Evolutionary conservation across 2,329 filamentous ascomycete genomes (phyloP).

Genomic region (Aspergillus neoniger): DNA sequence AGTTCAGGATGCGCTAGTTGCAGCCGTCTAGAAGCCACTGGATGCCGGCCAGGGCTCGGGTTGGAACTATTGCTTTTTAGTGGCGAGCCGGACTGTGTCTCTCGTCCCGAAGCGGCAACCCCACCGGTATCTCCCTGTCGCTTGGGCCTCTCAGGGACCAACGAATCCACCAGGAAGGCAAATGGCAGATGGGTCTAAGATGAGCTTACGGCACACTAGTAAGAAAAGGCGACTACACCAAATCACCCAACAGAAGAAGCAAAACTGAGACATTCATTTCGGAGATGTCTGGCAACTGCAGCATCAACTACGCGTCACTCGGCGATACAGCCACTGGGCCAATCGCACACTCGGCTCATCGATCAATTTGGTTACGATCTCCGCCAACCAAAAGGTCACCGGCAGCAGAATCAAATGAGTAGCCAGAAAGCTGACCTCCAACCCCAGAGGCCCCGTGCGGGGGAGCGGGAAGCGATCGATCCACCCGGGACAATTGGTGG

Average conservation of each 20-base stretch:
- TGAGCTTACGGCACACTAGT: neutral
- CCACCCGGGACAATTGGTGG: constrained; percentile 58
- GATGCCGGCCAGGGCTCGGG: no score
- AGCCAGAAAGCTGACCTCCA: constrained; percentile 62
- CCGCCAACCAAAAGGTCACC: constrained; percentile 60
- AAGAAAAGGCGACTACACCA: no score
- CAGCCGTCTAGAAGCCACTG: no score
- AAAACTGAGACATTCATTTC: constrained; percentile 2
- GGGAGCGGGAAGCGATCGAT: constrained; percentile 58
- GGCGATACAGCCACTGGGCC: constrained; percentile 59
- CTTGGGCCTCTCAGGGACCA: no score
- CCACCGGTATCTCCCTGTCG: no score
- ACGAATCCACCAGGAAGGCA: neutral
- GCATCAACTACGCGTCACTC: constrained; percentile 28
- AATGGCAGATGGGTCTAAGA: neutral
- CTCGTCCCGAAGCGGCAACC: no score
- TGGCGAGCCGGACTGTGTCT: no score
- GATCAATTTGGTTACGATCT: constrained; percentile 57
- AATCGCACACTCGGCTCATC: constrained; percentile 64
- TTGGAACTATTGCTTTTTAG: no score
- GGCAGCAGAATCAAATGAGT: constrained; percentile 64
- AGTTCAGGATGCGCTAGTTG: no score
- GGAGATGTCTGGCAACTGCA: neutral
- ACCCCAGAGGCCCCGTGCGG: constrained; percentile 58
- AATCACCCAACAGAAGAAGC: neutral